Percentiles rank a stretch among this genome's conserved stretches.
Conservation (phyloP, 2,329 filamentous ascomycete species). For the Neonectria ditissima region DNA sequence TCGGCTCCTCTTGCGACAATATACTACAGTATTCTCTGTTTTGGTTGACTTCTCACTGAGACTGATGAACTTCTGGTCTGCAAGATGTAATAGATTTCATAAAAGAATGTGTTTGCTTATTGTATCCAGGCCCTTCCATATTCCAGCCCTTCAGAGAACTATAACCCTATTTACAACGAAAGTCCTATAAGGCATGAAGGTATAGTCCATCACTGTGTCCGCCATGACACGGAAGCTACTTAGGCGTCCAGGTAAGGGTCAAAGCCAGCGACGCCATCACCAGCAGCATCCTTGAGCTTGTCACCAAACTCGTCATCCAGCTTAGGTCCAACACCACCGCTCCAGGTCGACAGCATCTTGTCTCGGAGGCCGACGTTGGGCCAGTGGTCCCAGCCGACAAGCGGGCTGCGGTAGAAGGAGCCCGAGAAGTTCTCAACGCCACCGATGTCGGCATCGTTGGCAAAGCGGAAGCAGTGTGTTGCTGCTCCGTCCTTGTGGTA, state of each 20-base stretch:
- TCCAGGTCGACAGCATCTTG: constrained; percentile 43
- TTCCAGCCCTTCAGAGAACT: no score
- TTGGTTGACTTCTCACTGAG: no score
- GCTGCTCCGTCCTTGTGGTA: constrained; percentile 48
- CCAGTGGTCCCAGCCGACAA: constrained; percentile 48
- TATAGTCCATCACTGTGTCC: neutral
- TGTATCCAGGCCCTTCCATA: no score
- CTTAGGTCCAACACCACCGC: constrained; percentile 46
- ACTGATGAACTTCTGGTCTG: no score
- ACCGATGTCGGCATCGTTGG: constrained; percentile 41
- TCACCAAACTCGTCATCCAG: constrained; percentile 45
- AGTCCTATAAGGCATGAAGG: neutral
- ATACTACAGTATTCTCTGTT: no score
- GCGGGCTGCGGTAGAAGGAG: constrained; percentile 40
- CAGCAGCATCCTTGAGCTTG: constrained; percentile 40
- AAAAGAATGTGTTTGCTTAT: no score
- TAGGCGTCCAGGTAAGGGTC: constrained; percentile 42
- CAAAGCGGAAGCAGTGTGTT: constrained; percentile 49
- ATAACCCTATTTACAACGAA: neutral
- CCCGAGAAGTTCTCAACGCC: constrained; percentile 44
- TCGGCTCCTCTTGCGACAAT: no score
- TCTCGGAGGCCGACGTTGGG: constrained; percentile 39
- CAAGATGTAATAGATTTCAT: no score
- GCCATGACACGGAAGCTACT: neutral
- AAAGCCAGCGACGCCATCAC: constrained; percentile 44